These are phyloP conservation scores for Tuber calosporum DNA, from an alignment of 495 filamentous ascomycete species.

Conservation along the genomic window DNA sequence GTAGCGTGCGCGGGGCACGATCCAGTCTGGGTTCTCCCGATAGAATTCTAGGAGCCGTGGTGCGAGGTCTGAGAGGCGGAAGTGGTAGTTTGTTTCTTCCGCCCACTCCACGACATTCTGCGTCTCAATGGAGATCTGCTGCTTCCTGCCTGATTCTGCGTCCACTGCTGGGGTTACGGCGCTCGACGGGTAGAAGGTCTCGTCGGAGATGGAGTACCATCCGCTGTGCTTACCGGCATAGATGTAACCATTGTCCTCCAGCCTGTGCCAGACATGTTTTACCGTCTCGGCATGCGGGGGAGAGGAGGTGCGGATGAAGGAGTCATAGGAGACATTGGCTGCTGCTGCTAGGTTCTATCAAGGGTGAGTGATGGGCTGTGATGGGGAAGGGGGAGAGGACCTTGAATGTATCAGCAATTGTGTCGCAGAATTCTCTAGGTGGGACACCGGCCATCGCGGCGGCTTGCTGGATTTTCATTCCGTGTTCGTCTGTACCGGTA, in stretches of 20 bases:
- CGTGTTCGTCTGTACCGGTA: slow-evolving; percentile 97
- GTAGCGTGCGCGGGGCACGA: slow-evolving; percentile 61
- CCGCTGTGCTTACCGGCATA: slow-evolving; percentile 82
- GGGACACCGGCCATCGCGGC: slow-evolving; percentile 54
- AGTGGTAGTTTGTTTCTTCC: slow-evolving; percentile 91
- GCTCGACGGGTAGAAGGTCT: slow-evolving; percentile 83
- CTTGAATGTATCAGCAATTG: slow-evolving; percentile 57
- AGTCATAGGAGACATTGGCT: slow-evolving; percentile 63
- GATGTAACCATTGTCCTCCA: slow-evolving; percentile 68
- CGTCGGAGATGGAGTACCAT: slow-evolving; percentile 95
- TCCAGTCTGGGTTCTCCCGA: slow-evolving; percentile 59
- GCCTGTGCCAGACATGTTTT: slow-evolving; percentile 78
- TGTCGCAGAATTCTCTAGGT: slow-evolving; percentile 54
- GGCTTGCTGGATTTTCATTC: slow-evolving; percentile 93
- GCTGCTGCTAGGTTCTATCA: slow-evolving; percentile 57
- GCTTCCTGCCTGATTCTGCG: slow-evolving; percentile 69
- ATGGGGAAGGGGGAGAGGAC: slow-evolving; percentile 28
- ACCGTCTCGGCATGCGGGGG: slow-evolving; percentile 74
- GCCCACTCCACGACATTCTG: slow-evolving; percentile 90
- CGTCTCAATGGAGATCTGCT: slow-evolving; percentile 78
- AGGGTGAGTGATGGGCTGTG: slow-evolving; percentile 20
- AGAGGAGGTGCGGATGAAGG: slow-evolving; percentile 89
- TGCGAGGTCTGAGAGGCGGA: slow-evolving; percentile 73
- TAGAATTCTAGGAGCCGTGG: slow-evolving; percentile 73
- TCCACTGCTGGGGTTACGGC: slow-evolving; percentile 67